These are phyloP conservation scores for Eucalyptus decipiens DNA, from an alignment of 345 rosid species.

Conservation along the genomic window DNA sequence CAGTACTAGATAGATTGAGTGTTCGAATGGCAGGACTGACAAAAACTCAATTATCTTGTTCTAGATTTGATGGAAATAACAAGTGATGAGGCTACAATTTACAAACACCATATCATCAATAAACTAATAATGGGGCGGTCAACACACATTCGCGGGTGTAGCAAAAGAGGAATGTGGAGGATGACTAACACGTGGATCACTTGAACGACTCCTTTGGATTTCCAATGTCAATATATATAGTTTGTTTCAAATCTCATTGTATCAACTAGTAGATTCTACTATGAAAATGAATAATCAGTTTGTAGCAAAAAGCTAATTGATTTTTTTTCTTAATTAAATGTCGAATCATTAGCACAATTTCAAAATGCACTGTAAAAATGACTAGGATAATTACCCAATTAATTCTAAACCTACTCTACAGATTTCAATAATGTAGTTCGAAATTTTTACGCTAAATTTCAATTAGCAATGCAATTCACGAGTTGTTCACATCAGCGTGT, in stretches of 20 bases:
- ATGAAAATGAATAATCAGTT: background rate
- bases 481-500: background rate
- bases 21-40: background rate
- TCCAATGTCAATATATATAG: background rate
- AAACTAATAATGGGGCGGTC: background rate
- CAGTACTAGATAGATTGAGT: background rate
- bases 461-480: background rate
- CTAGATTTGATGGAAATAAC: background rate
- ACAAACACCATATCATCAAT: background rate
- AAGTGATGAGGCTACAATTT: background rate
- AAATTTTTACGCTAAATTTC: background rate
- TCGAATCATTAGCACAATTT: background rate
- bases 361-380: background rate
- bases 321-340: background rate
- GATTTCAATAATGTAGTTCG: background rate
- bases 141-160: background rate
- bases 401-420: background rate
- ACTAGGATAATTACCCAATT: background rate
- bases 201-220: background rate
- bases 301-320: background rate
- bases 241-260: background rate
- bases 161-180: background rate
- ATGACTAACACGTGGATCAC: background rate
- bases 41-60: background rate
- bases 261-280: background rate